phyloP scores from a whole-genome alignment of 441 rosid species.

The Adansonia gregorii region DNA sequence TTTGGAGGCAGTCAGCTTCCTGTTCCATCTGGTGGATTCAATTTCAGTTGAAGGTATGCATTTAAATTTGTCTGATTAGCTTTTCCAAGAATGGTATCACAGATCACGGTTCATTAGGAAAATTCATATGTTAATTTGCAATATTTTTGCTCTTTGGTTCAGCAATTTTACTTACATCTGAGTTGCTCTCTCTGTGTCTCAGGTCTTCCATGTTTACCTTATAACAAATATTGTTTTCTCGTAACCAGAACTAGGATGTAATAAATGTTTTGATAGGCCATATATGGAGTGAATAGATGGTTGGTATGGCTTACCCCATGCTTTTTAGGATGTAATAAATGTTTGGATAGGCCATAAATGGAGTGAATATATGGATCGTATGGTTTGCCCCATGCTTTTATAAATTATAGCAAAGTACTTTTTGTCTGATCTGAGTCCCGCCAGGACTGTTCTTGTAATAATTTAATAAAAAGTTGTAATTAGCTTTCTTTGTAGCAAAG shows the following conservation, averaged over 20 bases:
- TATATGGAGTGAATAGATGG: too few species aligned
- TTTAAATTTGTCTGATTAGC: not conserved
- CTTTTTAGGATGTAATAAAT: not conserved
- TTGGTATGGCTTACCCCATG: too few species aligned
- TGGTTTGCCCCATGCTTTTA: not conserved
- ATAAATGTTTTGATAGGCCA: too few species aligned
- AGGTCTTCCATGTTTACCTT: not conserved
- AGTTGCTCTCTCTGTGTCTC: not conserved
- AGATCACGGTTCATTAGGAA: not conserved
- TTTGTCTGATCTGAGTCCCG: not conserved
- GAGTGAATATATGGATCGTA: not conserved
- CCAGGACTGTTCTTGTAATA: not conserved
- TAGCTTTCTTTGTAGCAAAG: not conserved
- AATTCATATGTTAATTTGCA: not conserved
- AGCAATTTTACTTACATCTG: not conserved
- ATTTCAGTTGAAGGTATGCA: conserved; percentile 50
- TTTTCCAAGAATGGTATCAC: not conserved
- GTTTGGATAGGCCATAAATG: not conserved
- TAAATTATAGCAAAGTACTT: not conserved
- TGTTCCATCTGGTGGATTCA: conserved; percentile 56
- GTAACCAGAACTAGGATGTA: not conserved
- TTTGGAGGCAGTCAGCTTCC: conserved; percentile 47
- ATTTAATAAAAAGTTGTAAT: not conserved
- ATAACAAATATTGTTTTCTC: not conserved
- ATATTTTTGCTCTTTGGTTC: not conserved